phyloP scores from a whole-genome alignment of 164 flowering plant genomes.

The Piper betle region DNA sequence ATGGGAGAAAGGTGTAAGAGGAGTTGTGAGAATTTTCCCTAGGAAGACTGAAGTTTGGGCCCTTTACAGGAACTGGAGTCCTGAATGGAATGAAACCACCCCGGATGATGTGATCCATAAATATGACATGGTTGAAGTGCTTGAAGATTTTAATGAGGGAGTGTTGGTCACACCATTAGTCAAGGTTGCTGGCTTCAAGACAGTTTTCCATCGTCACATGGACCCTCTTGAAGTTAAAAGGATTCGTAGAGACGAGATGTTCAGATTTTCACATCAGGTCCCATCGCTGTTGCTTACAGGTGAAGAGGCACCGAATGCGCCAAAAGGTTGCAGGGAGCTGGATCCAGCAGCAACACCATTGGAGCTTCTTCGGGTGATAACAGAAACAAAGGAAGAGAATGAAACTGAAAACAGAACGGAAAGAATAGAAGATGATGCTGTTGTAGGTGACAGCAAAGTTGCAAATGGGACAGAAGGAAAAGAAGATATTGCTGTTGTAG shows the following conservation, averaged over 20 bases:
- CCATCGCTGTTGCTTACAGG: conserved; percentile 65
- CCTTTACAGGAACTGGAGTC: conserved; percentile 61
- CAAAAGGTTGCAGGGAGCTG: conserved; percentile 61
- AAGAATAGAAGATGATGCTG: background rate
- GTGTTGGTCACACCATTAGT: conserved; percentile 43
- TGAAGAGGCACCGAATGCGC: conserved; percentile 48
- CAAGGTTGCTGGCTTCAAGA: conserved; percentile 63
- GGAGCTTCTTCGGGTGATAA: conserved; percentile 51
- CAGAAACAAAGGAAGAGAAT: conserved; percentile 23
- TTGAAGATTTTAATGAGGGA: conserved; percentile 50
- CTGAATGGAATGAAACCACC: conserved; percentile 59
- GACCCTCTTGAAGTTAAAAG: conserved; percentile 32
- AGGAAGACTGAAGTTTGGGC: conserved; percentile 73
- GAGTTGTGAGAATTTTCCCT: conserved; percentile 43
- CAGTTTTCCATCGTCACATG: conserved; percentile 54
- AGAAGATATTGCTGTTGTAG: background rate
- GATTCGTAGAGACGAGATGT: conserved; percentile 54
- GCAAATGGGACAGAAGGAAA: no score
- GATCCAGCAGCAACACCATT: conserved; percentile 73
- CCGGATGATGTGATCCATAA: conserved; percentile 50
- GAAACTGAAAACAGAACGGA: background rate
- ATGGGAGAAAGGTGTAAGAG: conserved; percentile 42
- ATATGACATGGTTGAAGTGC: conserved; percentile 73
- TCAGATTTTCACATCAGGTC: conserved; percentile 65
- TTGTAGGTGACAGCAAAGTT: background rate